phyloP scores from a whole-genome alignment of 1,139 yeast species.

The Zygosaccharomyces pseudobailii region DNA sequence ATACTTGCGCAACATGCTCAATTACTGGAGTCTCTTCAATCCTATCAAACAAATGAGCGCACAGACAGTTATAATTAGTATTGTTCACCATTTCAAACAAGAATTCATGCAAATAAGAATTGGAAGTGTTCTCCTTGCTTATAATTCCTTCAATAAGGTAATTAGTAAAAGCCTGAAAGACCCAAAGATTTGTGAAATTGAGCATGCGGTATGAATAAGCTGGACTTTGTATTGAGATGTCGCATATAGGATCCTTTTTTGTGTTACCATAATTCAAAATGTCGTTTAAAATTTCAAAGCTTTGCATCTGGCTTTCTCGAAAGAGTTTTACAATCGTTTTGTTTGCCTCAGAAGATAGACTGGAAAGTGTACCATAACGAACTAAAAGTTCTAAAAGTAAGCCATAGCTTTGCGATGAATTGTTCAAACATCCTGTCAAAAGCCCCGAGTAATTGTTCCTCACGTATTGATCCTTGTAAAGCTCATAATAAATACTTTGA shows the following conservation, averaged over 20 bases:
- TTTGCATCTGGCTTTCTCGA: constrained; percentile 5
- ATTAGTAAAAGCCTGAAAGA: constrained; percentile 28
- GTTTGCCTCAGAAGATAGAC: constrained; percentile 11
- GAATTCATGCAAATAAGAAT: constrained; percentile 12
- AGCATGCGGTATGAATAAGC: constrained; percentile 17
- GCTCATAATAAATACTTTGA: constrained; percentile 20
- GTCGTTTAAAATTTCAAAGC: constrained; percentile 16
- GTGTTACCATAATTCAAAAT: constrained; percentile 18
- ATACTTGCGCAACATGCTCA: constrained; percentile 17
- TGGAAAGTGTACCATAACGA: constrained; percentile 21
- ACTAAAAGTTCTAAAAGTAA: constrained; percentile 18
- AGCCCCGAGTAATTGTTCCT: constrained; percentile 20
- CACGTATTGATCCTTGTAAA: constrained; percentile 24
- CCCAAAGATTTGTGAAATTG: constrained; percentile 32
- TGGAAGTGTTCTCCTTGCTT: not conserved
- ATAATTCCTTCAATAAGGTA: constrained; percentile 16
- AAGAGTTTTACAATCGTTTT: constrained; percentile 16
- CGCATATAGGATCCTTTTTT: constrained; percentile 5
- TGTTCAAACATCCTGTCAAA: constrained; percentile 14
- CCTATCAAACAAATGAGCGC: constrained; percentile 29
- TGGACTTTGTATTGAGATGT: constrained; percentile 9
- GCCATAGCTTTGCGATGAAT: constrained; percentile 9
- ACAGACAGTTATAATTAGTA: constrained; percentile 22
- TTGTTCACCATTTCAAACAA: constrained; percentile 21
- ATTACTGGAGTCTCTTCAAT: constrained; percentile 17